These are phyloP conservation scores for Diaporthe sp. DNA, from an alignment of 2,329 filamentous ascomycete genomes.

Conservation along the genomic window DNA sequence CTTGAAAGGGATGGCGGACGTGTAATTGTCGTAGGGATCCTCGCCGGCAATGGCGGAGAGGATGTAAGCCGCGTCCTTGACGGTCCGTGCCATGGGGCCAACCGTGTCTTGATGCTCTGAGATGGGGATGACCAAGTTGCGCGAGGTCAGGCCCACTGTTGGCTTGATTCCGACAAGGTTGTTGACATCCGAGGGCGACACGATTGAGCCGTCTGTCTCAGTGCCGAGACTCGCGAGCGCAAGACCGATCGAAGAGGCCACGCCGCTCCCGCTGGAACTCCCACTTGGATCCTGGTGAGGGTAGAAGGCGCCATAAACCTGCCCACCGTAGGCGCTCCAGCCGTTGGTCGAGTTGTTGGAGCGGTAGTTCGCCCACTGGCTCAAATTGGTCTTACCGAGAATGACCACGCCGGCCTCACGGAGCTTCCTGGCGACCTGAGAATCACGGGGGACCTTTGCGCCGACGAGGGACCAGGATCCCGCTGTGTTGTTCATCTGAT, in stretches of 20 bases:
- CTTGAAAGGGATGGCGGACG: conserved; percentile 54
- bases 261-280: conserved; percentile 73
- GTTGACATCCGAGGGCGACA: conserved; percentile 66
- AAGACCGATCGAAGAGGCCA: conserved; percentile 71
- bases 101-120: conserved; percentile 75
- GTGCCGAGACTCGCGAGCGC: conserved; percentile 72
- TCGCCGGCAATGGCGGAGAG: conserved; percentile 61
- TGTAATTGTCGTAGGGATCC: conserved; percentile 68
- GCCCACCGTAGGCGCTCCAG: conserved; percentile 75
- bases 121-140: conserved; percentile 76
- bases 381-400: conserved; percentile 76
- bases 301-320: conserved; percentile 72
- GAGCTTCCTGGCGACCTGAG: conserved; percentile 71
- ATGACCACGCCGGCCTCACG: conserved; percentile 33
- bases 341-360: conserved; percentile 71
- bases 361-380: conserved; percentile 75
- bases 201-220: conserved; percentile 76
- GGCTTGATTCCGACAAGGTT: conserved; percentile 79
- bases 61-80: conserved; percentile 50
- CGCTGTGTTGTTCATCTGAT: conserved; percentile 73
- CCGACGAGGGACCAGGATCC: conserved; percentile 75
- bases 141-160: conserved; percentile 72
- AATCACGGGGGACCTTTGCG: conserved; percentile 69
- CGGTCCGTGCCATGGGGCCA: conserved; percentile 74
- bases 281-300: conserved; percentile 72